A percentile compares a stretch with the other conserved stretches of the same genome.
These are phyloP conservation scores for Globisporangium abappressorium DNA, from an alignment of 352 stramenopile genomes.

Conservation along the genomic window DNA sequence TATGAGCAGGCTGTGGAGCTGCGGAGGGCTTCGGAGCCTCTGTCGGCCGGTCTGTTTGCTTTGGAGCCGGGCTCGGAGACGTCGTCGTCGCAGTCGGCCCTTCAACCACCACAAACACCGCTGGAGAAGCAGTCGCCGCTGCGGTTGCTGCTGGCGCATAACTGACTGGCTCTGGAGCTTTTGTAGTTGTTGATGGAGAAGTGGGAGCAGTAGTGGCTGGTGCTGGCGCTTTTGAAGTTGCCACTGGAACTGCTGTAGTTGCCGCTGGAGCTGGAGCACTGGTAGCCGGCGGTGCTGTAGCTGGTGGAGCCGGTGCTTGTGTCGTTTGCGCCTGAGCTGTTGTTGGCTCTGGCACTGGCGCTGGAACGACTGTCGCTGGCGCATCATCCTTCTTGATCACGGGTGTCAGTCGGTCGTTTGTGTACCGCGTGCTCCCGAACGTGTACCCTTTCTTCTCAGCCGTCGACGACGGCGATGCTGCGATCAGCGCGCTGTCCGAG, in stretches of 20 bases:
- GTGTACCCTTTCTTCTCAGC: slow-evolving; percentile 11
- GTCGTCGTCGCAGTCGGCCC: neutral
- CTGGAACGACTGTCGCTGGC: neutral
- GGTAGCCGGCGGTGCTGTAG: neutral
- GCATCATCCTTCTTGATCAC: slow-evolving; percentile 11
- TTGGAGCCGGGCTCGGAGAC: neutral
- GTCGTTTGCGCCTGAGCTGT: neutral
- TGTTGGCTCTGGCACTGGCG: neutral
- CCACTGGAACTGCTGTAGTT: neutral
- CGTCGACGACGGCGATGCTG: neutral
- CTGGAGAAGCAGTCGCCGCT: neutral
- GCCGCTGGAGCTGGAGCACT: neutral
- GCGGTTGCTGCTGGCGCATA: neutral
- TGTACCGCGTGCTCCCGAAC: slow-evolving; percentile 12
- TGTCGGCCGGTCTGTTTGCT: neutral
- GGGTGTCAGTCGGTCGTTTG: slow-evolving; percentile 12
- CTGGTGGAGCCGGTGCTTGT: neutral
- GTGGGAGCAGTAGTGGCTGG: neutral
- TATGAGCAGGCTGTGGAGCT: neutral
- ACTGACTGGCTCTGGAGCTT: too few relatives aligned
- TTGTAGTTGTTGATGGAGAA: neutral
- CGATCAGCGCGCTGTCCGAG: slow-evolving; percentile 1
- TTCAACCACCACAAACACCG: neutral
- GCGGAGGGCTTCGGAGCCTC: neutral
- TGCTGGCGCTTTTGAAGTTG: neutral